These are phyloP conservation scores for Pythium biforme DNA, from an alignment of 352 stramenopile genomes.

Conservation along the genomic window DNA sequence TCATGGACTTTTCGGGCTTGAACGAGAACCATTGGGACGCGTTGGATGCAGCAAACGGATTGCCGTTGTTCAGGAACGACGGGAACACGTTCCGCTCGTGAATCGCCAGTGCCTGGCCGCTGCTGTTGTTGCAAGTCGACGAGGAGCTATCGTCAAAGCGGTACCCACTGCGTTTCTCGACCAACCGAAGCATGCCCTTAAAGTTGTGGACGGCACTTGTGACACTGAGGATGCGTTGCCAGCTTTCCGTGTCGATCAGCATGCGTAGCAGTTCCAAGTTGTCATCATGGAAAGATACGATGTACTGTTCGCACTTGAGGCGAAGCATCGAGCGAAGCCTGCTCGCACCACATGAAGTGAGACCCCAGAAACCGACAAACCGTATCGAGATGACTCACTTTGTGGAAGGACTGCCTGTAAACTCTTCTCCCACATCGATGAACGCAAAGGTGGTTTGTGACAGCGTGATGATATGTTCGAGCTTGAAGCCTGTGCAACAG, in stretches of 20 bases:
- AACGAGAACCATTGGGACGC: conserved; percentile 51
- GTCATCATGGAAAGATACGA: conserved; percentile 78
- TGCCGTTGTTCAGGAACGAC: conserved; percentile 54
- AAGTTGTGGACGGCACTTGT: conserved; percentile 48
- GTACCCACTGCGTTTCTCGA: conserved; percentile 81
- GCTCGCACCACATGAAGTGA: not conserved
- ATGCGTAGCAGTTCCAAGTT: conserved; percentile 82
- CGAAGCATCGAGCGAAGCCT: conserved; percentile 68
- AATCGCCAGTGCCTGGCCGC: conserved; percentile 31
- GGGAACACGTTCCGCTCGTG: conserved; percentile 69
- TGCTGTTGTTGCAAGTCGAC: not conserved
- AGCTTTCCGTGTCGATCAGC: conserved; percentile 85
- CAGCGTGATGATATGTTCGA: conserved; percentile 86
- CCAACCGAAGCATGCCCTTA: conserved; percentile 50
- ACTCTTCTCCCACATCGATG: conserved; percentile 85
- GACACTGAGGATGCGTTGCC: conserved; percentile 62
- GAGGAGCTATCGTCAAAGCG: conserved; percentile 33
- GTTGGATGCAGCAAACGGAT: conserved; percentile 60
- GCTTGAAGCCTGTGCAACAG: conserved; percentile 65
- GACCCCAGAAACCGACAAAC: too few relatives aligned
- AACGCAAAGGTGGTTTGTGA: conserved; percentile 73
- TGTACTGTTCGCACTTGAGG: conserved; percentile 80
- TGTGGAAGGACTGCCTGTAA: conserved; percentile 61
- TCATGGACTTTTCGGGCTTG: not conserved
- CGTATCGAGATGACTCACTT: too few relatives aligned